Evolutionary conservation across 495 filamentous ascomycete species (phyloP).

Genomic region (Hypoxylon fragiforme): DNA sequence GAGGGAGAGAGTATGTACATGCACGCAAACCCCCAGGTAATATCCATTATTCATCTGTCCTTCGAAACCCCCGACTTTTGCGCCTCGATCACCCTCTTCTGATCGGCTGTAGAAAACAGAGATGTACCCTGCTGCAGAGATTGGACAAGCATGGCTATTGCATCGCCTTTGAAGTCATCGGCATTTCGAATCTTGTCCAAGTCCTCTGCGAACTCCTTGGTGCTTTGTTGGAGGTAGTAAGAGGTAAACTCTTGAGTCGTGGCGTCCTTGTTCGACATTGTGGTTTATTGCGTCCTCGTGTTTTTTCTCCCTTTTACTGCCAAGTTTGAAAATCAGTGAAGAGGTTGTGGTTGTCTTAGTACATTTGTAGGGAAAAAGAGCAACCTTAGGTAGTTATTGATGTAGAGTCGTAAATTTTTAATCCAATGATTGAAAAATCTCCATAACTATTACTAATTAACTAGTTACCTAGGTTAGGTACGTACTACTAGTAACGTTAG

Average conservation of each 20-base stretch:
- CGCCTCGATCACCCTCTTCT: constrained; percentile 42
- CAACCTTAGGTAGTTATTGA: too few relatives aligned
- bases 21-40: too few relatives aligned
- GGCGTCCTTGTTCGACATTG: constrained; percentile 32
- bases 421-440: too few relatives aligned
- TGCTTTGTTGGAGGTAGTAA: constrained; percentile 66
- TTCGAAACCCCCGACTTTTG: constrained; percentile 4
- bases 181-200: constrained; percentile 66
- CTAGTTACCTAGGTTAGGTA: too few relatives aligned
- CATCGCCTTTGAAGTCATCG: constrained; percentile 67
- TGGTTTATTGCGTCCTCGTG: background rate
- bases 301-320: too few relatives aligned
- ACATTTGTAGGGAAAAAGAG: too few relatives aligned
- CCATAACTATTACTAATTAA: too few relatives aligned
- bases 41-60: background rate
- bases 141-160: constrained; percentile 62
- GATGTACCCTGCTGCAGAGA: constrained; percentile 66
- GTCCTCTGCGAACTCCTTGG: constrained; percentile 71
- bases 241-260: constrained; percentile 55
- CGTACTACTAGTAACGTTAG: too few relatives aligned
- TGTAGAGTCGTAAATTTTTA: too few relatives aligned
- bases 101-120: constrained; percentile 50
- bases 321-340: too few relatives aligned
- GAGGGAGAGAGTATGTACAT: too few relatives aligned
- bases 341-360: too few relatives aligned